Percentiles rank a stretch among this genome's conserved stretches.
These are phyloP conservation scores for Neolecta irregularis DNA, from an alignment of 1,139 yeast species.

Conservation along the genomic window DNA sequence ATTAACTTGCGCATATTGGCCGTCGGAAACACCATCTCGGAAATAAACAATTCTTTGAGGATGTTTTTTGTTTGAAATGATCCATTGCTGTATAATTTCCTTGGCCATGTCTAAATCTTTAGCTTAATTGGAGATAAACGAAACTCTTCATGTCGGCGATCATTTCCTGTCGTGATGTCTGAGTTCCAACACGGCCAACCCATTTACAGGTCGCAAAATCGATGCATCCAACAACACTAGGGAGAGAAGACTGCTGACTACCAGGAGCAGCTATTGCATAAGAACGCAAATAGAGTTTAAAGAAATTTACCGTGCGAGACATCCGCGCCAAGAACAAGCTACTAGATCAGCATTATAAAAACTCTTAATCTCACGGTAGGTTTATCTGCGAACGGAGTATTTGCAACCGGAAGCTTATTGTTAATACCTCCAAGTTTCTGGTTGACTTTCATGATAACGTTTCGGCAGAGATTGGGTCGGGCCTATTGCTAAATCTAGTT, in stretches of 20 bases:
- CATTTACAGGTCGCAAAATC: slow-evolving; percentile 20
- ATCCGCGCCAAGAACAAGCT: slow-evolving; percentile 22
- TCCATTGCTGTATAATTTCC: slow-evolving; percentile 18
- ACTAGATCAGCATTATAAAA: no score
- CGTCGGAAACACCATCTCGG: slow-evolving; percentile 24
- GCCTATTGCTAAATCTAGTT: no score
- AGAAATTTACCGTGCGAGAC: no score
- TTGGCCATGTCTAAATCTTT: slow-evolving; percentile 19
- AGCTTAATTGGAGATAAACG: no score
- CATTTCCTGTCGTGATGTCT: slow-evolving; percentile 20
- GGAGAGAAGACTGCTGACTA: slow-evolving; percentile 20
- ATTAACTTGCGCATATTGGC: slow-evolving; percentile 21
- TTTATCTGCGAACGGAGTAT: slow-evolving; percentile 8
- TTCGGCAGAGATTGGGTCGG: slow-evolving; percentile 16
- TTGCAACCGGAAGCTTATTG: slow-evolving; percentile 6
- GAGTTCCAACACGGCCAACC: slow-evolving; percentile 21
- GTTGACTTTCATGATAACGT: slow-evolving; percentile 19
- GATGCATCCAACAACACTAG: slow-evolving; percentile 21
- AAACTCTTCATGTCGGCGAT: slow-evolving; percentile 20
- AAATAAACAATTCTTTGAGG: slow-evolving; percentile 21
- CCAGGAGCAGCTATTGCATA: slow-evolving; percentile 17
- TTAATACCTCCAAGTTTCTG: slow-evolving; percentile 18
- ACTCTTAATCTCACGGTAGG: slow-evolving; percentile 6
- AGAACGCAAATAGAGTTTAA: no score
- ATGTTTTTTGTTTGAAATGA: slow-evolving; percentile 15